Conservation (phyloP, 345 rosid genomes). For the Eucalyptus shirleyi region DNA sequence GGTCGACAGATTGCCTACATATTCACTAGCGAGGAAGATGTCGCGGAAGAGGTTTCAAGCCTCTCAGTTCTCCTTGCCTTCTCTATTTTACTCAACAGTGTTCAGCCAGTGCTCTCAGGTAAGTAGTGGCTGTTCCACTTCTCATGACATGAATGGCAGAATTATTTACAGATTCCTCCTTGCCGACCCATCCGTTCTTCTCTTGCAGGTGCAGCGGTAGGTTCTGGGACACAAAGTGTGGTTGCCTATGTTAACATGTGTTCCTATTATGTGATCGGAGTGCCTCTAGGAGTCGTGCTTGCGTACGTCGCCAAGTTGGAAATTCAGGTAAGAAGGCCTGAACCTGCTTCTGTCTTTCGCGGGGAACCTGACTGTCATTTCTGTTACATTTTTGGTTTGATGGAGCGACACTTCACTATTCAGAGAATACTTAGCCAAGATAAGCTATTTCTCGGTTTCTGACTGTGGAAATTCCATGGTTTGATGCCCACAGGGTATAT, state of each 20-base stretch:
- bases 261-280: constrained; percentile 4
- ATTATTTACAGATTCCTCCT: neutral
- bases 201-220: constrained; percentile 10
- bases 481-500: constrained; percentile 15
- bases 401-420: neutral
- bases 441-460: neutral
- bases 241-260: constrained; percentile 16
- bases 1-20: constrained; percentile 4
- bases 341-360: neutral
- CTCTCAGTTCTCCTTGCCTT: constrained; percentile 24
- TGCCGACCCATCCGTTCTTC: neutral
- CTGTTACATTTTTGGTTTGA: neutral
- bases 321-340: constrained; percentile 9
- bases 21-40: constrained; percentile 13
- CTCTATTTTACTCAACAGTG: constrained; percentile 23
- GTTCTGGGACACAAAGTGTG: constrained; percentile 6
- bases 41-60: constrained; percentile 8
- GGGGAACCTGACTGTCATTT: neutral
- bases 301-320: constrained; percentile 8
- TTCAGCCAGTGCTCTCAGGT: constrained; percentile 25
- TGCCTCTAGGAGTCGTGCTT: constrained; percentile 17
- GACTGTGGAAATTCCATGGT: neutral
- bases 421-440: neutral
- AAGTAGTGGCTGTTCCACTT: neutral
- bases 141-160: neutral